Evolutionary conservation across 257 asterid species (phyloP).

Genomic region (Ajuga chamaepitys): DNA sequence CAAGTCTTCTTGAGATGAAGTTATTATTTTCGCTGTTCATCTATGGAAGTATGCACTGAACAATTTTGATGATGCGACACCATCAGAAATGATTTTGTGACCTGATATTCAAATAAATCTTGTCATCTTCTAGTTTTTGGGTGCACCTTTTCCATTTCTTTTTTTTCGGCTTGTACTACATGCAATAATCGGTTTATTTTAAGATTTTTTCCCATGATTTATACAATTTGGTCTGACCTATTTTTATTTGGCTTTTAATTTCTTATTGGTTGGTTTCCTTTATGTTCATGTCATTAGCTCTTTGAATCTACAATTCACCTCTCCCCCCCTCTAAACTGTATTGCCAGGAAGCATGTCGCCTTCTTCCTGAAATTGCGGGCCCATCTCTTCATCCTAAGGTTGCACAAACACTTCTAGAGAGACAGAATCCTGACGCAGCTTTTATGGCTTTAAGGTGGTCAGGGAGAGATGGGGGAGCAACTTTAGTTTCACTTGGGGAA

Average conservation of each 20-base stretch:
- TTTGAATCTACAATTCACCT: conserved; percentile 5
- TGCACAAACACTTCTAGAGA: conserved; percentile 65
- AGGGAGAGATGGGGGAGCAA: conserved; percentile 64
- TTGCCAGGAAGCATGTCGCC: conserved; percentile 69
- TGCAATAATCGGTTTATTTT: conserved; percentile 2
- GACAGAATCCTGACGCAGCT: conserved; percentile 90
- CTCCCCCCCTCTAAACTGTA: too few relatives aligned
- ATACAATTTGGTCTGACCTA: neutral
- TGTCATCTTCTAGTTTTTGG: neutral
- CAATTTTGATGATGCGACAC: conserved; percentile 1
- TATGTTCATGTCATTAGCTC: neutral
- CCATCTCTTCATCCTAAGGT: conserved; percentile 82
- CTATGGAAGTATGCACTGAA: neutral
- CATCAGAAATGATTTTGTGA: neutral
- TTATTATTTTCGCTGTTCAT: conserved; percentile 4
- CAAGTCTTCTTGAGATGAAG: neutral
- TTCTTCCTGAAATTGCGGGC: conserved; percentile 88
- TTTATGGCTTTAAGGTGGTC: conserved; percentile 92
- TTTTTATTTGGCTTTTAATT: neutral
- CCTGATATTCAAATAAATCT: neutral
- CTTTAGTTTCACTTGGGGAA: conserved; percentile 61
- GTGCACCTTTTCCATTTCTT: neutral
- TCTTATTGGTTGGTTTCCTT: neutral
- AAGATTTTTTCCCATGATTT: neutral
- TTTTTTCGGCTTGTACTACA: neutral